Evolutionary conservation across 129 eudicot genomes (phyloP).

Genomic region (Flaveria linearis): DNA sequence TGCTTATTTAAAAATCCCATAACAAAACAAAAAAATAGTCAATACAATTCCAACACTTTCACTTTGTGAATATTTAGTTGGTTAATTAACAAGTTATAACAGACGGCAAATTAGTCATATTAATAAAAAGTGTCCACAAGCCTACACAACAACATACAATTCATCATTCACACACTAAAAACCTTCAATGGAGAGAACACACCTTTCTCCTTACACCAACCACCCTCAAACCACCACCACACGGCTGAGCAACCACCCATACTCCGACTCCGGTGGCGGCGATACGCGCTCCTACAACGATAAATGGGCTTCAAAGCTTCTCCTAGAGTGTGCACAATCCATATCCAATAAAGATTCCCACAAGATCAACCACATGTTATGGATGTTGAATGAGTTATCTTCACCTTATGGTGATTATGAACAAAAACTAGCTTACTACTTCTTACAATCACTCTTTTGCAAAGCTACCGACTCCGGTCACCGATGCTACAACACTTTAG

Average conservation of each 20-base stretch:
- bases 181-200: slow-evolving; percentile 42
- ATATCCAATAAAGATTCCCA: slow-evolving; percentile 54
- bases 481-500: slow-evolving; percentile 62
- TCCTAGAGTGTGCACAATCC: slow-evolving; percentile 66
- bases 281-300: slow-evolving; percentile 31
- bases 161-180: slow-evolving; percentile 10
- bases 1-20: too few species aligned
- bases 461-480: slow-evolving; percentile 65
- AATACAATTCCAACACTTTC: too few species aligned
- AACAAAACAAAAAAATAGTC: too few species aligned
- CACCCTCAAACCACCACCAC: slow-evolving; percentile 27
- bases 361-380: slow-evolving; percentile 70
- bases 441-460: slow-evolving; percentile 79
- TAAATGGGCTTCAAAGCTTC: slow-evolving; percentile 65
- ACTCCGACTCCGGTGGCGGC: slow-evolving; percentile 45
- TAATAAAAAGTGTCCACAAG: slow-evolving; percentile 17
- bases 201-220: slow-evolving; percentile 39
- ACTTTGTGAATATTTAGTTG: too few species aligned
- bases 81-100: too few species aligned
- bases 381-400: slow-evolving; percentile 76
- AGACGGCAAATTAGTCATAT: too few species aligned
- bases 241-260: slow-evolving; percentile 38
- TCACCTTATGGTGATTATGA: slow-evolving; percentile 85
- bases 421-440: slow-evolving; percentile 77
- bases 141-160: not conserved